Evolutionary conservation across 2,329 filamentous ascomycete species (phyloP).

Genomic region (Scolecobasidium constrictum): DNA sequence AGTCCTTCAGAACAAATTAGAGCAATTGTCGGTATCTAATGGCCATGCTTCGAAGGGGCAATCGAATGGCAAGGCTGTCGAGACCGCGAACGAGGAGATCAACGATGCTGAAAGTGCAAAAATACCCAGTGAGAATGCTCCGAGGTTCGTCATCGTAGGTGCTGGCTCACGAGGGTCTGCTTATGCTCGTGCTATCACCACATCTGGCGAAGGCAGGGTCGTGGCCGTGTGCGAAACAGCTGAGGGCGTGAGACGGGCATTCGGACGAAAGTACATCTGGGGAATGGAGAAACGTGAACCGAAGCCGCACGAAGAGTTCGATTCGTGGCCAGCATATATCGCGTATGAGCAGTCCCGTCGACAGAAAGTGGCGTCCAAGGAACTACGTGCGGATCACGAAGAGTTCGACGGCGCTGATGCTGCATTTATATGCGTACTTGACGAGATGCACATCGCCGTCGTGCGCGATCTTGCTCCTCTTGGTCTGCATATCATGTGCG

Average conservation of each 20-base stretch:
- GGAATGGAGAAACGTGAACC: slow-evolving; percentile 36
- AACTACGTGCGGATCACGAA: slow-evolving; percentile 11
- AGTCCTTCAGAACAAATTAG: slow-evolving; percentile 2
- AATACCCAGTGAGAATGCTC: slow-evolving; percentile 3
- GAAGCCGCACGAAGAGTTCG: slow-evolving; percentile 46
- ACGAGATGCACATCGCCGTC: slow-evolving; percentile 79
- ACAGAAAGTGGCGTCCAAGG: slow-evolving; percentile 32
- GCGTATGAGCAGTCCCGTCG: slow-evolving; percentile 57
- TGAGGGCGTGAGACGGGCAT: slow-evolving; percentile 59
- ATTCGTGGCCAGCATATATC: slow-evolving; percentile 64
- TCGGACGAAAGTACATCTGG: slow-evolving; percentile 69
- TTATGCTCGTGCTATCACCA: slow-evolving; percentile 19
- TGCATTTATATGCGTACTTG: slow-evolving; percentile 65
- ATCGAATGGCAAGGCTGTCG: background rate
- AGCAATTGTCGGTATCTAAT: background rate
- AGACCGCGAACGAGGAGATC: background rate
- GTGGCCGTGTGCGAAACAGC: slow-evolving; percentile 74
- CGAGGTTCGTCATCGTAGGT: slow-evolving; percentile 25
- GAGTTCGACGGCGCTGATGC: slow-evolving; percentile 35
- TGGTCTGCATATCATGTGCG: slow-evolving; percentile 78
- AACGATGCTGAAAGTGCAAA: background rate
- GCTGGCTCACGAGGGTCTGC: slow-evolving; percentile 26
- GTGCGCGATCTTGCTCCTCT: slow-evolving; percentile 59
- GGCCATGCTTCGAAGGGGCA: background rate
- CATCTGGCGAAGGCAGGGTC: slow-evolving; percentile 45